Evolutionary conservation across 345 rosid species (phyloP).

Genomic region (Iberis pinnata): DNA sequence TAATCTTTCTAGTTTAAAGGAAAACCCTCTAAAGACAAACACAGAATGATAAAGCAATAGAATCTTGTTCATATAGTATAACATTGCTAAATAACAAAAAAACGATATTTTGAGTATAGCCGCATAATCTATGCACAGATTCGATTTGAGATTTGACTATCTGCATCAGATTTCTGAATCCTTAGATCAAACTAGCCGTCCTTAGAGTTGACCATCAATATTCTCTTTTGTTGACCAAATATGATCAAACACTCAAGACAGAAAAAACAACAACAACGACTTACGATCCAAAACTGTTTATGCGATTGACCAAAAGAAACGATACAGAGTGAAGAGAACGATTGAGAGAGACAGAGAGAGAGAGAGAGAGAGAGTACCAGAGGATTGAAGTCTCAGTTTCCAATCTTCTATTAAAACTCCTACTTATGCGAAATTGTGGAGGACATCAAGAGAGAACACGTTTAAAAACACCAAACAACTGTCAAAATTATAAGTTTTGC

Average conservation of each 20-base stretch:
- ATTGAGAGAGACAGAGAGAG: not conserved
- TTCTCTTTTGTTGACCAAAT: not conserved
- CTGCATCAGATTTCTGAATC: not conserved
- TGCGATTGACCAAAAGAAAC: not conserved
- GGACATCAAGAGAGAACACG: not conserved
- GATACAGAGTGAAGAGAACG: constrained; percentile 1
- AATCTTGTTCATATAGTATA: not conserved
- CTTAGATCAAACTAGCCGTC: too few relatives aligned
- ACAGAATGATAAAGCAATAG: not conserved
- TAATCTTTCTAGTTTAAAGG: not conserved
- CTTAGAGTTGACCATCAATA: not conserved
- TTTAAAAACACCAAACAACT: not conserved
- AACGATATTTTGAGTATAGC: not conserved
- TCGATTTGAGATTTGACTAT: not conserved
- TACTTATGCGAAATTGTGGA: not conserved
- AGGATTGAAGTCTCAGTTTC: not conserved
- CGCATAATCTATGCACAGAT: not conserved
- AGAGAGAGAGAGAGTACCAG: not conserved
- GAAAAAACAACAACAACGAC: not conserved
- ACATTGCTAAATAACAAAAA: too few relatives aligned
- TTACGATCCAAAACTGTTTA: not conserved
- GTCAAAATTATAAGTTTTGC: not conserved
- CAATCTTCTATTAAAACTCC: not conserved
- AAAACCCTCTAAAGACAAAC: not conserved
- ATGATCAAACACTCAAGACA: not conserved